These are phyloP conservation scores for Castanospermum australe DNA, from an alignment of 306 rosid species.

Conservation along the genomic window DNA sequence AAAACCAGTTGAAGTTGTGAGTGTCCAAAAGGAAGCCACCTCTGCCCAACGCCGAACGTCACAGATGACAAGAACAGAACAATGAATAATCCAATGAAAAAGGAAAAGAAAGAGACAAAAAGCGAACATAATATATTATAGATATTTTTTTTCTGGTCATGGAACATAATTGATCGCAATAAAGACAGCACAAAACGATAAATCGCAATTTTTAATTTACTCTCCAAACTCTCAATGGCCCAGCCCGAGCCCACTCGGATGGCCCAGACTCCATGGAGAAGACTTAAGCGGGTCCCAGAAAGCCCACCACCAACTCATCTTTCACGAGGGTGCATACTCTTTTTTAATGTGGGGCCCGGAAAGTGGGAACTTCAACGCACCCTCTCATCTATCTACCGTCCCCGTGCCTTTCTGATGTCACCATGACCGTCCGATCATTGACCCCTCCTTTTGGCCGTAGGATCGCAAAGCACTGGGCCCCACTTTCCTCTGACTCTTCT, in stretches of 20 bases:
- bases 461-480: conserved; percentile 23
- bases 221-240: not conserved
- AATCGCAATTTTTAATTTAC: not conserved
- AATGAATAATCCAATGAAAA: too few species aligned
- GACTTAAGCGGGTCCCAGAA: not conserved
- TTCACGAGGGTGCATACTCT: too few species aligned
- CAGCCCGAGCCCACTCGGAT: not conserved
- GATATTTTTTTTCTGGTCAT: not conserved
- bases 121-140: not conserved
- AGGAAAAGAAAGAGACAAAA: not conserved
- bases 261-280: not conserved
- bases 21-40: not conserved
- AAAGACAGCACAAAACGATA: conserved; percentile 11
- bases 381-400: too few species aligned
- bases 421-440: conserved; percentile 25
- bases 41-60: not conserved
- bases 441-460: conserved; percentile 28
- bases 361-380: too few species aligned
- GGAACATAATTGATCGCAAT: not conserved
- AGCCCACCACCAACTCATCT: conserved; percentile 15
- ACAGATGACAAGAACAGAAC: not conserved
- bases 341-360: conserved; percentile 25
- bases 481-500: not conserved
- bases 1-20: too few species aligned
- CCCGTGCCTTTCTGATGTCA: too few species aligned